Evolutionary conservation across 176 grass and related monocot genomes (phyloP).

Genomic region (Cenchrus purpureus): DNA sequence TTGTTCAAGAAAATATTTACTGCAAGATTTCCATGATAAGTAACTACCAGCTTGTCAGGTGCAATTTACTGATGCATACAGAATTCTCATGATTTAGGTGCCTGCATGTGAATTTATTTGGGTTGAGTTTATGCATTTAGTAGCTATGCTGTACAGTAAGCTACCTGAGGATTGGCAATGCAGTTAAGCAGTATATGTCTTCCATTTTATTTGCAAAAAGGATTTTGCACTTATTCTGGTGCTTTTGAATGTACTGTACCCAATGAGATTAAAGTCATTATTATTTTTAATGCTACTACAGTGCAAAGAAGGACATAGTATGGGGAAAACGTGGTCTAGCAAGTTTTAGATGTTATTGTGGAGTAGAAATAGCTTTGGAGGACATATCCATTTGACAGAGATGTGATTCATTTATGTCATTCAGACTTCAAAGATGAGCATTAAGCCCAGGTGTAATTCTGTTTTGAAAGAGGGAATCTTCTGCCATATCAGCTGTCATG

Average conservation of each 20-base stretch:
- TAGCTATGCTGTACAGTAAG: not conserved
- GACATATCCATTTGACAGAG: constrained; percentile 76
- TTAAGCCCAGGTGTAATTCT: constrained; percentile 87
- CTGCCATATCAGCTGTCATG: constrained; percentile 93
- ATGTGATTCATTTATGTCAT: constrained; percentile 86
- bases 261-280: not conserved
- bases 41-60: not conserved
- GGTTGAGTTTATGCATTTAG: not conserved
- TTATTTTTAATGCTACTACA: constrained; percentile 34
- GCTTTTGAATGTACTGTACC: not conserved
- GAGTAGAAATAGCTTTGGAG: constrained; percentile 90
- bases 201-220: not conserved
- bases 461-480: constrained; percentile 60
- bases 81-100: constrained; percentile 4
- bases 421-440: constrained; percentile 92
- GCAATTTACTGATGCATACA: not conserved
- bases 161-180: not conserved
- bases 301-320: constrained; percentile 69
- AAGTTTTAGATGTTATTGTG: constrained; percentile 81
- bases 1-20: not conserved
- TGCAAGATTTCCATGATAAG: not conserved
- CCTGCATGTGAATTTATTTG: not conserved
- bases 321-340: constrained; percentile 72
- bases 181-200: not conserved
- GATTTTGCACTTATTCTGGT: not conserved